These are phyloP conservation scores for Auricularia sp. DNA, from an alignment of 768 basidiomycete species.

Conservation along the genomic window DNA sequence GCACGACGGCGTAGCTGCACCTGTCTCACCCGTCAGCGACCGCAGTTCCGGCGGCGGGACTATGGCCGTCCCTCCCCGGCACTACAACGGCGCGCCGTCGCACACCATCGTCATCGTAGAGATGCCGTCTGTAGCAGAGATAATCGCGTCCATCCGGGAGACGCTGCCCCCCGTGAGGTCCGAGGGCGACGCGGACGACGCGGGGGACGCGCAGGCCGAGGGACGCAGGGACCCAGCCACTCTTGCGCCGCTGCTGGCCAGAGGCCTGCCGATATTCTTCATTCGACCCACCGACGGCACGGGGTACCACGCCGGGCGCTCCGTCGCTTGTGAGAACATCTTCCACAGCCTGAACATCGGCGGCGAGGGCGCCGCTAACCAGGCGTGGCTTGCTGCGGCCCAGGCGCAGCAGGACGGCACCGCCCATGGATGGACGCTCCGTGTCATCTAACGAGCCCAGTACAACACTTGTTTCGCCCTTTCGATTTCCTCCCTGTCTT, in stretches of 20 bases:
- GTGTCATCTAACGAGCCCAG: slow-evolving; percentile 48
- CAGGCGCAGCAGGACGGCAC: slow-evolving; percentile 49
- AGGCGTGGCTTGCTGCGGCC: slow-evolving; percentile 55
- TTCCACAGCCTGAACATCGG: slow-evolving; percentile 60
- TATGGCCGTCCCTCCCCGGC: background rate
- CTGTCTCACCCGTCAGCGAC: slow-evolving; percentile 4
- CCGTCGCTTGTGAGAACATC: slow-evolving; percentile 72
- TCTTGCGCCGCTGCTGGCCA: background rate
- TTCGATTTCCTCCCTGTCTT: slow-evolving; percentile 1
- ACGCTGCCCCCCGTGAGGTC: slow-evolving; percentile 38
- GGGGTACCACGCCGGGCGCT: slow-evolving; percentile 80
- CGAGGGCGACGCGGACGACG: slow-evolving; percentile 24
- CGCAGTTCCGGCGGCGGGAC: slow-evolving; percentile 3
- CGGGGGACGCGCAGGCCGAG: slow-evolving; percentile 1
- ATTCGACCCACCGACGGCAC: slow-evolving; percentile 77
- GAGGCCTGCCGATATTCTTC: slow-evolving; percentile 58
- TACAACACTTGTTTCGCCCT: background rate
- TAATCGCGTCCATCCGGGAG: slow-evolving; percentile 70
- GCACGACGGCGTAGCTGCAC: slow-evolving; percentile 3
- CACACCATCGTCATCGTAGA: slow-evolving; percentile 82
- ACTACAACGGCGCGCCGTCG: slow-evolving; percentile 6
- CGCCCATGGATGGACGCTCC: slow-evolving; percentile 68
- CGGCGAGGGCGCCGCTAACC: slow-evolving; percentile 32
- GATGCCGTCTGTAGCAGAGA: slow-evolving; percentile 65
- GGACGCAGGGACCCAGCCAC: background rate